phyloP scores from a whole-genome alignment of 202 grass and related monocot species.

The Bolboschoenoplectus hybrid region DNA sequence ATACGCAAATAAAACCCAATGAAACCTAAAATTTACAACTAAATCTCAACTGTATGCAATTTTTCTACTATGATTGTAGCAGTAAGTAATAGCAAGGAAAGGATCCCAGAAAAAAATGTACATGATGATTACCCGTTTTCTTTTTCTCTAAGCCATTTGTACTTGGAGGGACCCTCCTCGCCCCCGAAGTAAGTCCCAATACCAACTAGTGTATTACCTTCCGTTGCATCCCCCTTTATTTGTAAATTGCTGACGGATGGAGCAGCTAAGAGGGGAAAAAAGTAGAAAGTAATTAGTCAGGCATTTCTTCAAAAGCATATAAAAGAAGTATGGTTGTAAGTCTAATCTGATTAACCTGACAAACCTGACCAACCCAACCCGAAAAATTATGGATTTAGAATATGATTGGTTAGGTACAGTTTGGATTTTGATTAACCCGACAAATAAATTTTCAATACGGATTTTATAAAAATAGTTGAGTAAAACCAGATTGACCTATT shows the following conservation, averaged over 20 bases:
- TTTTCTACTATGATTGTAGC: slow-evolving; percentile 37
- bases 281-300: slow-evolving; percentile 24
- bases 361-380: no score
- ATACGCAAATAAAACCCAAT: slow-evolving; percentile 12
- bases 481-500: no score
- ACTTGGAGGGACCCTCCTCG: slow-evolving; percentile 87
- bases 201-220: slow-evolving; percentile 72
- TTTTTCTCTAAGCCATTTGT: slow-evolving; percentile 77
- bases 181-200: slow-evolving; percentile 88
- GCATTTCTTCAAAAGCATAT: not conserved
- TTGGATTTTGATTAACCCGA: no score
- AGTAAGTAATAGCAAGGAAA: slow-evolving; percentile 23
- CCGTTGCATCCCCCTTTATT: slow-evolving; percentile 77
- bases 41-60: slow-evolving; percentile 14
- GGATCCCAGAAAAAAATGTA: slow-evolving; percentile 26
- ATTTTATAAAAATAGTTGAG: no score
- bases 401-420: no score
- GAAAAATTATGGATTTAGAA: no score
- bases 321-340: not conserved
- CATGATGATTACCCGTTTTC: slow-evolving; percentile 70
- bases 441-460: no score
- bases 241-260: slow-evolving; percentile 85
- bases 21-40: not conserved
- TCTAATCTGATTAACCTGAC: no score
- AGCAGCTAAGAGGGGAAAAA: slow-evolving; percentile 64